Conservation (phyloP, 345 rosid species). For the Salix arbutifolia region DNA sequence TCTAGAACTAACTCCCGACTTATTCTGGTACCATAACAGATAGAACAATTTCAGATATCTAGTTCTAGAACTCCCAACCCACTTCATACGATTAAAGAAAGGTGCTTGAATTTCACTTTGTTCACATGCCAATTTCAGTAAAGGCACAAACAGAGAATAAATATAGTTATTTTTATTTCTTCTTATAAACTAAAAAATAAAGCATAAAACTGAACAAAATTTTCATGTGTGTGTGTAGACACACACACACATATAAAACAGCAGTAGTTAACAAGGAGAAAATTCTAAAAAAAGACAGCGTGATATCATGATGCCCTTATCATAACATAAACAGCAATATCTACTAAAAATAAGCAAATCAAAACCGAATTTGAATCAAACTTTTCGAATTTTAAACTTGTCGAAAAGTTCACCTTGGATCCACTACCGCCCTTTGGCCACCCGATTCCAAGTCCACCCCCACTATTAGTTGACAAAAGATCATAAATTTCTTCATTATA, state of each 20-base stretch:
- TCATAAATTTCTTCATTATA: slow-evolving; percentile 94
- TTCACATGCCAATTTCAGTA: not conserved
- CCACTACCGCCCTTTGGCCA: slow-evolving; percentile 73
- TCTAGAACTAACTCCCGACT: not conserved
- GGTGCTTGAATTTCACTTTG: not conserved
- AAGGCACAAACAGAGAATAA: not conserved
- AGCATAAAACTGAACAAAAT: not conserved
- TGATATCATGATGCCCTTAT: not conserved
- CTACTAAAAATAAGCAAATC: not conserved
- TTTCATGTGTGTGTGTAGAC: no score
- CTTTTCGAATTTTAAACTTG: no score
- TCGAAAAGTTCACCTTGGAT: slow-evolving; percentile 47
- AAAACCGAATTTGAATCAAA: not conserved
- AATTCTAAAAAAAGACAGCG: not conserved
- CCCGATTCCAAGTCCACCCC: slow-evolving; percentile 66
- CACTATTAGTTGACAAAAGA: slow-evolving; percentile 60
- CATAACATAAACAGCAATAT: not conserved
- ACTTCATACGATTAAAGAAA: not conserved
- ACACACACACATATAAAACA: no score
- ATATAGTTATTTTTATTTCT: not conserved
- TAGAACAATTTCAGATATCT: not conserved
- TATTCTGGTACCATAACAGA: not conserved
- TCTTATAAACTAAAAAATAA: not conserved
- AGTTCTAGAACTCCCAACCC: not conserved
- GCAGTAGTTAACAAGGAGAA: not conserved